Evolutionary conservation across 78 protist species (phyloP), one percentile per base, ranked within the genome.

Genomic region (Speleostelium caveatum): DNA sequence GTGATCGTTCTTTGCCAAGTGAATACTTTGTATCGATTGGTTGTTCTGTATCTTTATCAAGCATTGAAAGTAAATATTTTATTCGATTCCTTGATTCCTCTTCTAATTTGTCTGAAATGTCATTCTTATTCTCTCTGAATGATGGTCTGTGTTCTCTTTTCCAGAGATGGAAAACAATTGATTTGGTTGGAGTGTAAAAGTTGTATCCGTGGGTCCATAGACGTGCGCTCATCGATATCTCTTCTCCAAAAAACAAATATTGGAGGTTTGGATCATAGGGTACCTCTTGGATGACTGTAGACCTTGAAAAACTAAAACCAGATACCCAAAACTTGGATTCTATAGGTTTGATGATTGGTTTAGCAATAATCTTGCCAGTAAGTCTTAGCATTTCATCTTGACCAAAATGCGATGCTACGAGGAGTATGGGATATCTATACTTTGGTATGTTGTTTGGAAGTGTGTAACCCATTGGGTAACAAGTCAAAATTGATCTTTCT

Each of bases 191-290:
- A 28, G 59, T 24, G 71, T 86, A 92, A 73, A 92, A 86, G 10
- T 74, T 68, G 22, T 58, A 92, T 6, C 95, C 95, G 66, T 66
- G 19, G 33, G 93, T 92, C 58, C 59, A 92, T 19, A 92, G 49
- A n/a, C 95, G 51, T 30, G 73, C 65, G 2, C 72, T 68, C 93
- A 92, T 74, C n/a, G 87, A 35, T 28, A 69, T 80, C 75, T 92
- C 95, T 22, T 92, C 95, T 28, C 95, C 95, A 83, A 92, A 92
- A 59, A 92, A 92, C 10, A 92, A 36, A 38, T 75, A 60, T 19
- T 73, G 45, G 14, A 92, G 86, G 67, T 75, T 67, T 42, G 95
- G 92, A 60, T 85, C 95, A 55, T 92, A 92, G 0, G 93, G 95
- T 32, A 74, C 93, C 5, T 63, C 73, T 22, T 8, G 22, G 2